These are phyloP conservation scores for Galeopsis tetrahit DNA, from an alignment of 257 asterid species.

Conservation along the genomic window DNA sequence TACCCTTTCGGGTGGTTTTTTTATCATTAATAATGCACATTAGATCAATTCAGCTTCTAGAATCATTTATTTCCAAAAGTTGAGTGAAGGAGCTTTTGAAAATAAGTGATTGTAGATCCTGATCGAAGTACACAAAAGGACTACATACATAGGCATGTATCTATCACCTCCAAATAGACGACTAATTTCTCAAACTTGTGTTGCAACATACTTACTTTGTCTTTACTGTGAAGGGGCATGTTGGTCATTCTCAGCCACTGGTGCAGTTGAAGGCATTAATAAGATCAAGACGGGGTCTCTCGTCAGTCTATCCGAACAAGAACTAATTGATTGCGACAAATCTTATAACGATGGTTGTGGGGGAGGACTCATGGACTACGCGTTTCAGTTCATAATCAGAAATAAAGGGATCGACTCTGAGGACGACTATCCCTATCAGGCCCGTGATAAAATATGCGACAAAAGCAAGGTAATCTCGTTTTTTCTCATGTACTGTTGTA, in stretches of 20 bases:
- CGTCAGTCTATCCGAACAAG: conserved; percentile 91
- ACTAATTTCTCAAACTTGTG: background rate
- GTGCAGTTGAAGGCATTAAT: conserved; percentile 93
- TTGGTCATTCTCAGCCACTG: conserved; percentile 98
- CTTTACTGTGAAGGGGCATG: conserved; percentile 72
- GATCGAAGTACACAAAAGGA: background rate
- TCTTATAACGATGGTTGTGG: conserved; percentile 80
- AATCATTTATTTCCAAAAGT: no score
- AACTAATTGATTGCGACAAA: conserved; percentile 85
- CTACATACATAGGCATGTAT: background rate
- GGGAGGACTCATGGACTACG: conserved; percentile 96
- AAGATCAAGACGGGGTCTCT: conserved; percentile 83
- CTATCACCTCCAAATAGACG: background rate
- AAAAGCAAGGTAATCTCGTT: conserved; percentile 57
- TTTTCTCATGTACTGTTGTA: background rate
- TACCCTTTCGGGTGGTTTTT: background rate
- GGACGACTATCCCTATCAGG: conserved; percentile 73
- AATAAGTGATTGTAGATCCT: background rate
- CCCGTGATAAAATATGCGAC: conserved; percentile 64
- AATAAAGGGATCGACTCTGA: conserved; percentile 90
- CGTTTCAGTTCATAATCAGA: conserved; percentile 66
- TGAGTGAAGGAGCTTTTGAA: no score
- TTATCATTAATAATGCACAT: background rate
- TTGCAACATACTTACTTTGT: background rate
- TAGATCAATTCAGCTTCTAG: background rate